Base-by-base conservation (phyloP, 176 grass and related monocot genomes). In the Carex littledalei region DNA sequence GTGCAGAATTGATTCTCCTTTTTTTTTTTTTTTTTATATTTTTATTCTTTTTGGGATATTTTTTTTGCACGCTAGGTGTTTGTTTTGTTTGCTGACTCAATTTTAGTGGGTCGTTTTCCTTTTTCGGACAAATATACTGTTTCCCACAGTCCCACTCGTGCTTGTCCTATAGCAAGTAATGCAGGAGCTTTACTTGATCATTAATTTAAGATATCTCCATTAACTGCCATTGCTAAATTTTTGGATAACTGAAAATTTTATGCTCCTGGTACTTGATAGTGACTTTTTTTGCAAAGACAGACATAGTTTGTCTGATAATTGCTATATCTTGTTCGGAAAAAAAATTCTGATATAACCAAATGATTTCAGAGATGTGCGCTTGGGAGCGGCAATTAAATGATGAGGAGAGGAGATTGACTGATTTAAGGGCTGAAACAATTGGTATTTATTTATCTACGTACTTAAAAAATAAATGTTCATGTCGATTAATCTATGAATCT, bases 331-430 rank as follows among this genome's bases (percentile, higher is more conserved):
- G 16, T 16, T 72, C 80, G 74, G 49, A 87, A 85, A 41, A 7
- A 7, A 69, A 85, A 5, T 86, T 8, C 6, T 26, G 21, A 61
- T 87, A 3, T 63, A 41, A 84, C 61, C 63, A 13, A 43, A 58
- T 29, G 84, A 63, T 50, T 88, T 68, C 90, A 98, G 96, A 98
- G 34, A 94, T 95, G 89, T 98, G 91, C 8, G 54, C 53, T n/a
- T 94, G 89, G 93, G 89, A 98, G 80, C 88, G 88, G 14, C 91
- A 90, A 78, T 72, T 89, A 39, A 78, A 88, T 66, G 88, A 93
- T 39, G 87, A 89, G 34, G 86, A 91, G 63, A 91, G 89, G 85
- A 94, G 60, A 67, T 54, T 92, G 34, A 32, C 29, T 34, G 89
- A 88, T 86, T 32, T 90, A 18, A 85, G 83, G 29, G 85, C 83